These are phyloP conservation scores for Paecilomyces formosus DNA, from an alignment of 2,329 filamentous ascomycete species.

Conservation along the genomic window DNA sequence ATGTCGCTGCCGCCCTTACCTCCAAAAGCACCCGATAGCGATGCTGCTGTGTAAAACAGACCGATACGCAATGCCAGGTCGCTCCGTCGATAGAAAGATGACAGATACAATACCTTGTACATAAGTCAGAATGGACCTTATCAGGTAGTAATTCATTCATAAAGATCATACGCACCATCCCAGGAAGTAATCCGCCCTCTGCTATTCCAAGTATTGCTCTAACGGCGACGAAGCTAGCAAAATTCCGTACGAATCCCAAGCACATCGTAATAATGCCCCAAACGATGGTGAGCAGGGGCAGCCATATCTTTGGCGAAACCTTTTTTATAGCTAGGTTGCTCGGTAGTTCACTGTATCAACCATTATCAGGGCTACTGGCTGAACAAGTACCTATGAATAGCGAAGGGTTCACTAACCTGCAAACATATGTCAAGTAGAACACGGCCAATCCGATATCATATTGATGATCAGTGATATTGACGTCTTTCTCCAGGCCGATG, in stretches of 20 bases:
- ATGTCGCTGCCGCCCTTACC: slow-evolving; percentile 25
- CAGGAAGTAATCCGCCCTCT: slow-evolving; percentile 59
- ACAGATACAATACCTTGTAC: slow-evolving; percentile 54
- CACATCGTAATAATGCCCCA: slow-evolving; percentile 53
- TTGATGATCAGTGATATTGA: slow-evolving; percentile 53
- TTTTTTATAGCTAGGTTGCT: slow-evolving; percentile 59
- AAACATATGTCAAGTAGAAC: slow-evolving; percentile 54
- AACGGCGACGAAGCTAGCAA: slow-evolving; percentile 52
- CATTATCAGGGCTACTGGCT: background rate
- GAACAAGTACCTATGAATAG: background rate
- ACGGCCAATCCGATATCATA: slow-evolving; percentile 59
- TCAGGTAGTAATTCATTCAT: background rate
- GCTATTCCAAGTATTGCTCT: slow-evolving; percentile 55
- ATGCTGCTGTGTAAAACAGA: slow-evolving; percentile 61
- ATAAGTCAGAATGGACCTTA: background rate
- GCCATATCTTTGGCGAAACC: slow-evolving; percentile 53
- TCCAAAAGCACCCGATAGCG: slow-evolving; percentile 57
- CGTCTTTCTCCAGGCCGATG: slow-evolving; percentile 52
- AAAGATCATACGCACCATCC: slow-evolving; percentile 45
- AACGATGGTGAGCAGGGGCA: slow-evolving; percentile 48
- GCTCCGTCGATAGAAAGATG: slow-evolving; percentile 52
- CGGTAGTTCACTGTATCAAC: slow-evolving; percentile 48
- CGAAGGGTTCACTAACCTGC: slow-evolving; percentile 38
- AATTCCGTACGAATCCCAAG: slow-evolving; percentile 29
- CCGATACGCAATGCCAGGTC: slow-evolving; percentile 59